These are phyloP conservation scores for Penicillium chermesinum DNA, from an alignment of 495 filamentous ascomycete genomes.

Conservation along the genomic window DNA sequence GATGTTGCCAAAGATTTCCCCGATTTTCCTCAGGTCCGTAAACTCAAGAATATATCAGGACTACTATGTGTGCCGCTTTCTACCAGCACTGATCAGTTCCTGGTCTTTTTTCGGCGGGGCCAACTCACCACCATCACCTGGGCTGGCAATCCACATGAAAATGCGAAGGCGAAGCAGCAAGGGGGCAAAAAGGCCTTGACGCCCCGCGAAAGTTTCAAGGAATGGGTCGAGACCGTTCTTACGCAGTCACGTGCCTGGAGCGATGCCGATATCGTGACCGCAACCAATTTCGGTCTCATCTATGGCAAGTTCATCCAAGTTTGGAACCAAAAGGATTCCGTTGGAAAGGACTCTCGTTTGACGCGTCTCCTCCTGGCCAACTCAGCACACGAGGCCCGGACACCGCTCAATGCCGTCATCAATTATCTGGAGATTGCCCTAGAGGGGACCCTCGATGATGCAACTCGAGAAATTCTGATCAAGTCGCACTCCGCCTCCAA, in stretches of 20 bases:
- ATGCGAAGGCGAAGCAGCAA: conserved; percentile 6
- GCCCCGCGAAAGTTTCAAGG: conserved; percentile 22
- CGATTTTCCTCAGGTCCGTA: conserved; percentile 70
- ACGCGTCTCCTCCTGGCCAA: conserved; percentile 76
- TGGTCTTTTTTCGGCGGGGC: conserved; percentile 78
- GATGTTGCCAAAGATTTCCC: conserved; percentile 72
- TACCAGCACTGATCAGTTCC: conserved; percentile 69
- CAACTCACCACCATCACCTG: conserved; percentile 73
- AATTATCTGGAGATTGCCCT: conserved; percentile 90
- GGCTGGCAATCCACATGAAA: conserved; percentile 88
- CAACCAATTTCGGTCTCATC: conserved; percentile 76
- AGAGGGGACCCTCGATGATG: conserved; percentile 69
- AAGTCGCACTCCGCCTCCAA: conserved; percentile 74
- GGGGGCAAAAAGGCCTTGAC: conserved; percentile 11
- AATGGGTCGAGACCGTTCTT: conserved; percentile 21
- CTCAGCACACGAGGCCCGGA: conserved; percentile 86
- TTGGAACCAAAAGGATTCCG: conserved; percentile 81
- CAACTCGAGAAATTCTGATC: conserved; percentile 77
- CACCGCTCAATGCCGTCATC: conserved; percentile 86
- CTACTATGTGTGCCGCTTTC: conserved; percentile 76
- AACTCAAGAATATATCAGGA: conserved; percentile 71
- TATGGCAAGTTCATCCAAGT: conserved; percentile 87
- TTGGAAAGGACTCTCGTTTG: conserved; percentile 68
- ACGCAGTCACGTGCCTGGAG: conserved; percentile 32
- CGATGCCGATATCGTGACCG: conserved; percentile 61